Evolutionary conservation across 2,329 filamentous ascomycete species (phyloP), one percentile per base, ranked within the genome.

Genomic region (Aaosphaeria arxii): DNA sequence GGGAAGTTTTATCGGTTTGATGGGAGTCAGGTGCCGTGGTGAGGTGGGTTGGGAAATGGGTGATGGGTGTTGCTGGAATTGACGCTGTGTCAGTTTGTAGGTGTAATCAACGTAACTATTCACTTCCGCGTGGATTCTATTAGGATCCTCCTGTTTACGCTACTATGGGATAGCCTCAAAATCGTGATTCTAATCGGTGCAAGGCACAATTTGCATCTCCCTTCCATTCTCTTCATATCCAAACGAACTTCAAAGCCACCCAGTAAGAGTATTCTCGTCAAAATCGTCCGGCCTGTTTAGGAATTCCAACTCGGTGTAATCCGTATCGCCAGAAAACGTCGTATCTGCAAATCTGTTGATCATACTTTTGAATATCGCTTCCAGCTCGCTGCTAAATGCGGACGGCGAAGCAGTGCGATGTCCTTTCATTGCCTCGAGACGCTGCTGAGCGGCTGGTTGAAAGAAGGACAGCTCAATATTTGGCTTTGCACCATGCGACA

Each of bases 1-100:
- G 69, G 66, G n/a, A 70, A 61, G 54, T 71, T 70, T 44, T 71
- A 55, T 41, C 55, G 64, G 28, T 70, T 70, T 50, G 67, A 67
- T 53, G 67, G 69, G 7, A 54, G 57, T 35, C 53, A 60, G 49
- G 61, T 70, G 13, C 62, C 67, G 39, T 71, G 68, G 68, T 71
- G 54, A 43, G 17, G 28, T 4, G 30, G 30, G 7, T 11, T 29
- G 30, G 41, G 40, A 36, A 6, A 4, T 42, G 44, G 31, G 40
- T 33, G 47, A 31, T 24, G 17, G 17, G 17, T 24, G 17, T 24
- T 24, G 17, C 17, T 24, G 3, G 17, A 24, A 24, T 24, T 24
- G 17, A 24, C 17, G 17, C 17, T 24, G 3, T 2, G 17, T 24
- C 17, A 24, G 17, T 24, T 24, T 24, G 17, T 24, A 24, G 17